Evolutionary conservation across 768 basidiomycete genomes (phyloP), one percentile per base, ranked within the genome.

Genomic region (Boletellus ananas): DNA sequence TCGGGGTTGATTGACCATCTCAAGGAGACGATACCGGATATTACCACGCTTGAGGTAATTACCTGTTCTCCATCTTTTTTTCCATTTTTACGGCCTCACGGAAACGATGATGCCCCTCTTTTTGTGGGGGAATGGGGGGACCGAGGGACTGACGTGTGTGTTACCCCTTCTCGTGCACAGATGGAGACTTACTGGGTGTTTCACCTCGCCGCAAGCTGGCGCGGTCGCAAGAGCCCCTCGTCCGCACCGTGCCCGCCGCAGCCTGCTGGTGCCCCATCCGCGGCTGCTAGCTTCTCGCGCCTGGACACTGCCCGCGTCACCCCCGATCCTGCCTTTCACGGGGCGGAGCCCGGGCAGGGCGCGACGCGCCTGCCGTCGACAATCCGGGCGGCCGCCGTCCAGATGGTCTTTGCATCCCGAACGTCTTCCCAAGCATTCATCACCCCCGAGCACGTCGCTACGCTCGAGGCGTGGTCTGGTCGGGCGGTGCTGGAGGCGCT

Each of bases 101-200:
- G 9, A 29, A 42, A 34, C 36, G 33, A 34, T 34, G 16, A 29
- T 23, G 6, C 38, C 49, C 16, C n/a, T 17, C 35, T 33, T 31
- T 21, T 1, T 29, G 23, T 3, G 23, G 23, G 4, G 23, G 23
- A 6, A 29, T 29, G 7, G 29, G 29, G 34, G 16, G 20, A 11
- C 6, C 14, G 42, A 20, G 18, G 12, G 18, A 38, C 53, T 61
- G 34, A 55, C 13, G 4, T 14, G 35, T 14, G n/a, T 16, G 2
- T 47, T 21, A 25, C 37, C 10, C 23, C 20, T 16, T 29, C 8
- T 29, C n/a, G 45, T 46, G 40, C 48, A 46, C 46, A 91, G 90
- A 92, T 91, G 89, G 87, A 90, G 63, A 89, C 87, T 0, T 87
- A 87, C 64, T 89, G 89, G 70, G 68, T 91, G 42, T 80, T 83